These are phyloP conservation scores for Candida silvicultrix DNA, from an alignment of 805 yeast genomes.

Conservation along the genomic window DNA sequence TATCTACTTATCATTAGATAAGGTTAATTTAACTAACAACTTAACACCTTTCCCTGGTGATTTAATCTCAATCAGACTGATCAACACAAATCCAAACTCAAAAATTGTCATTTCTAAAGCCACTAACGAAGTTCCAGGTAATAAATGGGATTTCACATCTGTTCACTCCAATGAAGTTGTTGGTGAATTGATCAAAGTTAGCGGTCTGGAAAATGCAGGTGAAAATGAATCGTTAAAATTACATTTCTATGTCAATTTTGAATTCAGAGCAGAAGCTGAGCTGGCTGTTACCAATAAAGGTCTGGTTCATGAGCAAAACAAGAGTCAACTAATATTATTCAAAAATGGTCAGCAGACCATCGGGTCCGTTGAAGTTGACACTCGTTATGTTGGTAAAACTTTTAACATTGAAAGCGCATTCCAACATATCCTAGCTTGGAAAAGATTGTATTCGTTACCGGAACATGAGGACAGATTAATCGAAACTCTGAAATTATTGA, in stretches of 20 bases:
- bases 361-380: slow-evolving; percentile 43
- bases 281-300: slow-evolving; percentile 42
- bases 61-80: slow-evolving; percentile 39
- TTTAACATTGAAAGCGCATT: slow-evolving; percentile 54
- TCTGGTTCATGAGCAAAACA: slow-evolving; percentile 41
- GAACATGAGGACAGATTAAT: slow-evolving; percentile 40
- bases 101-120: slow-evolving; percentile 57
- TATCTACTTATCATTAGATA: slow-evolving; percentile 54
- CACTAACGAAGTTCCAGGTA: slow-evolving; percentile 46
- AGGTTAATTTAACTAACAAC: slow-evolving; percentile 25
- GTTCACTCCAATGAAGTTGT: slow-evolving; percentile 65
- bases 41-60: slow-evolving; percentile 25
- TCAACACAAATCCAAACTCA: slow-evolving; percentile 45
- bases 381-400: slow-evolving; percentile 63
- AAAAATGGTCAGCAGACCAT: slow-evolving; percentile 32
- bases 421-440: slow-evolving; percentile 50
- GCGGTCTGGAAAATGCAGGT: slow-evolving; percentile 44
- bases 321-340: slow-evolving; percentile 40
- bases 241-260: slow-evolving; percentile 58
- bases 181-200: slow-evolving; percentile 63
- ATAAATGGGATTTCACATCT: slow-evolving; percentile 66
- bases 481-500: slow-evolving; percentile 40
- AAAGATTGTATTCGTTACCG: slow-evolving; percentile 27
- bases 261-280: slow-evolving; percentile 51
- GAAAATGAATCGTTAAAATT: slow-evolving; percentile 51